Evolutionary conservation across 2,329 filamentous ascomycete species (phyloP).

Genomic region (Penicillium sp.): DNA sequence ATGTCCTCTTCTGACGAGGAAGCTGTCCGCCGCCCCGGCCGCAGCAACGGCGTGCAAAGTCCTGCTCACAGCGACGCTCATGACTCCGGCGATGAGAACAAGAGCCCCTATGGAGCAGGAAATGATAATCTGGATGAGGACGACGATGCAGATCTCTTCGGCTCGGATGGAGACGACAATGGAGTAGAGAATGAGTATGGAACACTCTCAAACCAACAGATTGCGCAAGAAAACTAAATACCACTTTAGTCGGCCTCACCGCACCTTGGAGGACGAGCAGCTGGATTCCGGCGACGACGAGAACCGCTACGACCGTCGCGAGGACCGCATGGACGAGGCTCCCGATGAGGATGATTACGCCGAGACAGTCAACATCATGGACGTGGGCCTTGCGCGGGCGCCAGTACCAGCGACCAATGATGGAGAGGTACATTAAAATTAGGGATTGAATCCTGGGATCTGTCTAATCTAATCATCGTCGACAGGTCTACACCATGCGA

Average conservation of each 20-base stretch:
- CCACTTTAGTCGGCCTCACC: slow-evolving; percentile 32
- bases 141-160: slow-evolving; percentile 47
- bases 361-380: slow-evolving; percentile 54
- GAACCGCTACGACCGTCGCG: slow-evolving; percentile 54
- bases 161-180: slow-evolving; percentile 43
- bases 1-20: slow-evolving; percentile 43
- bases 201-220: not conserved
- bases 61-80: slow-evolving; percentile 30
- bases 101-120: slow-evolving; percentile 1
- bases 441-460: not conserved
- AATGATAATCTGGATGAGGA: slow-evolving; percentile 34
- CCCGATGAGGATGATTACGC: slow-evolving; percentile 42
- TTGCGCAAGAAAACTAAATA: slow-evolving; percentile 14
- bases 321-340: slow-evolving; percentile 47
- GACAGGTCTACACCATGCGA: slow-evolving; percentile 60
- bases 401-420: slow-evolving; percentile 54
- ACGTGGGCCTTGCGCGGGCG: slow-evolving; percentile 58
- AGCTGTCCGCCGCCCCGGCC: slow-evolving; percentile 36
- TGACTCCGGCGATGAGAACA: slow-evolving; percentile 16
- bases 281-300: slow-evolving; percentile 65
- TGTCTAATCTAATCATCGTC: slow-evolving; percentile 5
- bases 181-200: slow-evolving; percentile 38
- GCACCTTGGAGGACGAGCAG: slow-evolving; percentile 60
- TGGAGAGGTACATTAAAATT: slow-evolving; percentile 33
- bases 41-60: slow-evolving; percentile 26